Evolutionary conservation across 75 land plant species (phyloP).

Genomic region (Gnetum montanum): DNA sequence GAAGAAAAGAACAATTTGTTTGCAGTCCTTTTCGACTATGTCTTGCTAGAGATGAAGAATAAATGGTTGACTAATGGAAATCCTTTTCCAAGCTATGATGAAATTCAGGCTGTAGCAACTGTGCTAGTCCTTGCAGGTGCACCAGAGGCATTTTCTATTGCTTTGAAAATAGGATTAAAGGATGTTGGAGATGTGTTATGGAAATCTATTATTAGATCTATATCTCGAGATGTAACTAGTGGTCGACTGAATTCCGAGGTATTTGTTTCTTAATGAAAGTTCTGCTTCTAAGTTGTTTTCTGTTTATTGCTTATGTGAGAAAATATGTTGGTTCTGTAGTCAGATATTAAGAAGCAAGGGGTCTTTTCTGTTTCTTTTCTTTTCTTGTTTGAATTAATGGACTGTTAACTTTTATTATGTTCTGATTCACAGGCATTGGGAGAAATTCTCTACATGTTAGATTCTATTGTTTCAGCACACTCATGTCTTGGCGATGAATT

Average conservation of each 20-base stretch:
- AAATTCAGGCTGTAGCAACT: constrained; percentile 59
- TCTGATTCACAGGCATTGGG: constrained; percentile 91
- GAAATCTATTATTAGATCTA: constrained; percentile 43
- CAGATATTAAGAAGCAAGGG: too few species aligned
- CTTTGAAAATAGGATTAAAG: constrained; percentile 69
- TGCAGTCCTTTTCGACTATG: constrained; percentile 70
- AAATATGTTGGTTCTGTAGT: too few species aligned
- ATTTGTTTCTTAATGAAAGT: too few species aligned
- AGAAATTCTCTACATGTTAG: constrained; percentile 42
- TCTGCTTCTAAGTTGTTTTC: too few species aligned
- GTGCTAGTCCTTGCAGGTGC: constrained; percentile 70
- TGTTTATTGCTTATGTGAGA: too few species aligned
- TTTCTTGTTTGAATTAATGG: too few species aligned
- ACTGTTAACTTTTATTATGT: too few species aligned
- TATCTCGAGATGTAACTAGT: constrained; percentile 58
- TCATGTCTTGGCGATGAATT: constrained; percentile 66
- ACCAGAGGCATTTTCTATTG: constrained; percentile 73
- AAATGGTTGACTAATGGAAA: constrained; percentile 27
- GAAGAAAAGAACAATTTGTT: constrained; percentile 78
- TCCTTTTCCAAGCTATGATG: constrained; percentile 47
- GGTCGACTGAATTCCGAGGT: constrained; percentile 59
- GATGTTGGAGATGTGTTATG: constrained; percentile 72
- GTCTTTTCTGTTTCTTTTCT: too few species aligned
- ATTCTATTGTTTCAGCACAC: constrained; percentile 43
- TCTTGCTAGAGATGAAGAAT: constrained; percentile 50